phyloP scores from a whole-genome alignment of 129 eudicot species.

The Chrysanthemum lavandulifolium region DNA sequence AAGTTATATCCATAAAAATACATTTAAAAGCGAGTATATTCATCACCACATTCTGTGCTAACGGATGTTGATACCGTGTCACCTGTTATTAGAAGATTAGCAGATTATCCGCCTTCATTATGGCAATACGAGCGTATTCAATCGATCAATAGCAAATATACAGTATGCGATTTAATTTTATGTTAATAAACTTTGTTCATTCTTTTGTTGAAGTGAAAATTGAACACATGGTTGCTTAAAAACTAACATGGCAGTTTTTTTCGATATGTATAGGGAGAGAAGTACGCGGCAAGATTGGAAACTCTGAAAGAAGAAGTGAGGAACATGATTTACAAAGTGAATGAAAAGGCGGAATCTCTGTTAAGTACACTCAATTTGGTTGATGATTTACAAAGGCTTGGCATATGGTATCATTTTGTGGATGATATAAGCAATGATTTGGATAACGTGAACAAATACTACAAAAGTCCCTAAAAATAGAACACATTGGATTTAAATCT shows the following conservation, averaged over 20 bases:
- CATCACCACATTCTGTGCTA: background rate
- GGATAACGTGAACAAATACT: background rate
- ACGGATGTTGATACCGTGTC: background rate
- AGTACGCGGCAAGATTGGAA: background rate
- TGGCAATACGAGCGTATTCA: background rate
- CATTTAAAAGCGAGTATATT: background rate
- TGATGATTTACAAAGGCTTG: slow-evolving; percentile 19
- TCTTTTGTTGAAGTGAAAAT: background rate
- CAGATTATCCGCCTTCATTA: background rate
- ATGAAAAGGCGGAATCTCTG: background rate
- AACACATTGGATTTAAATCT: too few relatives aligned
- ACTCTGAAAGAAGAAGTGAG: slow-evolving; percentile 26
- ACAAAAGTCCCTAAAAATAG: background rate
- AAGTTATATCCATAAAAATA: too few relatives aligned
- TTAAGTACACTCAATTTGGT: slow-evolving; percentile 25
- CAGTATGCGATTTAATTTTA: background rate
- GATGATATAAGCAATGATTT: slow-evolving; percentile 15
- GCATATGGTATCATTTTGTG: slow-evolving; percentile 35
- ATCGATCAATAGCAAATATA: background rate
- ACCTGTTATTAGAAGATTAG: background rate
- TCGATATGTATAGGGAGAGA: slow-evolving; percentile 12
- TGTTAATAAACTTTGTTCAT: background rate
- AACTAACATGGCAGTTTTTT: background rate
- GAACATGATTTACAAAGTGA: background rate
- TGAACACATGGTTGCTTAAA: background rate